Evolutionary conservation across 2,329 filamentous ascomycete species (phyloP).

Genomic region (Colletotrichum sp.): DNA sequence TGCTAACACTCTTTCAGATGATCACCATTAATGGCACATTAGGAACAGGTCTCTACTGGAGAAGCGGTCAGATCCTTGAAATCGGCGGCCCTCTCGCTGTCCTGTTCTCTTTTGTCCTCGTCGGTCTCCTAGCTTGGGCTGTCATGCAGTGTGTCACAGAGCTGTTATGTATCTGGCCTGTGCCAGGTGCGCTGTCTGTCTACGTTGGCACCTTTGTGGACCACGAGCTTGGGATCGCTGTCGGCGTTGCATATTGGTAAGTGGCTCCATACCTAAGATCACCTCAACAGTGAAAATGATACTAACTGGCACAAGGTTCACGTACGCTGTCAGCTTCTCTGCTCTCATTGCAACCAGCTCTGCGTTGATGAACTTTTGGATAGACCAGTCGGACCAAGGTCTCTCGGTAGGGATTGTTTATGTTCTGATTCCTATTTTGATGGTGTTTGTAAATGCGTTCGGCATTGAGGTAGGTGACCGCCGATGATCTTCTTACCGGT

Average conservation of each 20-base stretch:
- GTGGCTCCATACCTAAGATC: conserved; percentile 7
- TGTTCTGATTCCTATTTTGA: conserved; percentile 22
- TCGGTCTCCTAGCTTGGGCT: conserved; percentile 30
- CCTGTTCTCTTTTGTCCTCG: conserved; percentile 29
- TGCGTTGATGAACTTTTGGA: conserved; percentile 29
- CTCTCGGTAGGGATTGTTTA: conserved; percentile 25
- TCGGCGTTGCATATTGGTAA: conserved; percentile 36
- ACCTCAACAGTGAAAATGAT: background rate
- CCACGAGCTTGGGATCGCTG: conserved; percentile 32
- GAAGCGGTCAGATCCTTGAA: conserved; percentile 31
- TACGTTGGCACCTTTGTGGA: conserved; percentile 36
- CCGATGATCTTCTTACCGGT: no score
- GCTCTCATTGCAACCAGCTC: conserved; percentile 27
- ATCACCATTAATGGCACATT: conserved; percentile 28
- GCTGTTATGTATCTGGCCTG: conserved; percentile 34
- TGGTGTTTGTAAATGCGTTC: background rate
- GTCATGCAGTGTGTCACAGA: conserved; percentile 35
- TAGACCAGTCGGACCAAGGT: background rate
- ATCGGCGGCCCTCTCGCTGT: conserved; percentile 29
- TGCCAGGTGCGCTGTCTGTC: conserved; percentile 33
- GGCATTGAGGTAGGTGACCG: background rate
- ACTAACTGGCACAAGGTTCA: background rate
- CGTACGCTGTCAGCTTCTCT: conserved; percentile 30
- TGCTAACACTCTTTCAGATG: background rate
- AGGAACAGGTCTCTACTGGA: conserved; percentile 31